Base-by-base conservation (phyloP, 2,329 filamentous ascomycete species). In the Nakataea oryzae region DNA sequence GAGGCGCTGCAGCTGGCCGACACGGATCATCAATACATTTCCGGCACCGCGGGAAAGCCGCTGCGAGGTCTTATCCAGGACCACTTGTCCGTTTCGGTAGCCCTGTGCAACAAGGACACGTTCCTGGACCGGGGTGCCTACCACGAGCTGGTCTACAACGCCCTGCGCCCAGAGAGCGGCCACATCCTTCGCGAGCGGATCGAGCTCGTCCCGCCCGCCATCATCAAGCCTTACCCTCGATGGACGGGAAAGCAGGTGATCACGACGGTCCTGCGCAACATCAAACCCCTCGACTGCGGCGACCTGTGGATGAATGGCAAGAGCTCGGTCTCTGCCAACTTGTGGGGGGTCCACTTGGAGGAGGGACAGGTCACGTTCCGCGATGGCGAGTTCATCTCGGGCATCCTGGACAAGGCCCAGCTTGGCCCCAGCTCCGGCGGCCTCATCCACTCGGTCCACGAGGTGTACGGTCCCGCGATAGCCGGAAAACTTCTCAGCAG, bases 221-320 rank as follows among this genome's bases (percentile, higher is more conserved):
- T 97, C 55, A 79, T 93, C 67, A 96, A 93, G 72, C 95, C 95
- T 0, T 82, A 82, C 54, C 82, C 85, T 32, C 78, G 92, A 61
- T 99, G 95, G 95, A 97, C 93, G 2, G 95, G 95, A 66, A 99
- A 99, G 76, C 95, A 99, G 72, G 82, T 99, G 58, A 89, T 99
- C 65, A 93, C 91, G 3, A 96, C 92, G 0, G 89, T 99, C 9
- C 76, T 99, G 62, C 92, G 91, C 74, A 99, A 99, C 71, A 93
- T 97, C 68, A 89, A 86, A 65, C 95, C 95, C 0, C 75, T 81
- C 13, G 85, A 87, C 65, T 90, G 89, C 68, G 86, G 88, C 63
- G 88, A 90, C 30, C 78, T 97, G 34, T 93, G 86, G 69, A 85
- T 97, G 75, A 85, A 82, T 12, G 90, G 91, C 60, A 90, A 89